Conservation (phyloP, 805 yeast genomes). For the Ogataea naganishii region DNA sequence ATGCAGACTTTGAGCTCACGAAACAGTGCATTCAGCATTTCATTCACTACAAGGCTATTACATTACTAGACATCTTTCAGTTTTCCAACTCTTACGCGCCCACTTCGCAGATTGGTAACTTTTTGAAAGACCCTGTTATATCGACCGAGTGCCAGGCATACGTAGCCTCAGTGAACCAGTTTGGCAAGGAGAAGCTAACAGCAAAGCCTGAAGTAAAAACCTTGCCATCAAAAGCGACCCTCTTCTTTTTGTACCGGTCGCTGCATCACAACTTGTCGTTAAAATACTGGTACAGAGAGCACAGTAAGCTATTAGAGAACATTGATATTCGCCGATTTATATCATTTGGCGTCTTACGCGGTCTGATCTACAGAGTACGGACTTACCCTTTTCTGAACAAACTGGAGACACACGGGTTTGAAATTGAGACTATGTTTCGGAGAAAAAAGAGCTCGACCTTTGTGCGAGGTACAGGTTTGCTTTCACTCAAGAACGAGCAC, state of each 20-base stretch:
- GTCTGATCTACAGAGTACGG: slow-evolving; percentile 73
- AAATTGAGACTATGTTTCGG: neutral
- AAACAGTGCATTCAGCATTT: slow-evolving; percentile 86
- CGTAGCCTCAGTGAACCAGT: slow-evolving; percentile 40
- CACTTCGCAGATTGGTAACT: slow-evolving; percentile 64
- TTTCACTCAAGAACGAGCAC: slow-evolving; percentile 6
- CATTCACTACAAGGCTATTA: slow-evolving; percentile 80
- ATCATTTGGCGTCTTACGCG: slow-evolving; percentile 78
- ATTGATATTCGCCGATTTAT: slow-evolving; percentile 81
- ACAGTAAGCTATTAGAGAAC: slow-evolving; percentile 44
- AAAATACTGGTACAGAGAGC: slow-evolving; percentile 73
- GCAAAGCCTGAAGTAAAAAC: slow-evolving; percentile 9
- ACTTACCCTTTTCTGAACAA: slow-evolving; percentile 50
- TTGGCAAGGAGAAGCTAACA: too few species aligned
- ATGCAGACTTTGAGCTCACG: slow-evolving; percentile 71
- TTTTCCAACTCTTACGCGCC: slow-evolving; percentile 85
- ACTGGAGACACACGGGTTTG: neutral
- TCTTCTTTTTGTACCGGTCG: slow-evolving; percentile 69
- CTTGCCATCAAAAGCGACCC: slow-evolving; percentile 54
- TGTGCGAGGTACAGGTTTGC: slow-evolving; percentile 4
- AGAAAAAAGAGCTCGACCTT: slow-evolving; percentile 2
- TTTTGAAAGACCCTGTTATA: slow-evolving; percentile 55
- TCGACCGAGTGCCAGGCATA: slow-evolving; percentile 83
- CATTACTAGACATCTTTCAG: slow-evolving; percentile 80
- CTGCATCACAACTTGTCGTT: slow-evolving; percentile 71